These are phyloP conservation scores for Teratosphaeriaceae sp. DNA, from an alignment of 2,329 filamentous ascomycete genomes.

Conservation along the genomic window DNA sequence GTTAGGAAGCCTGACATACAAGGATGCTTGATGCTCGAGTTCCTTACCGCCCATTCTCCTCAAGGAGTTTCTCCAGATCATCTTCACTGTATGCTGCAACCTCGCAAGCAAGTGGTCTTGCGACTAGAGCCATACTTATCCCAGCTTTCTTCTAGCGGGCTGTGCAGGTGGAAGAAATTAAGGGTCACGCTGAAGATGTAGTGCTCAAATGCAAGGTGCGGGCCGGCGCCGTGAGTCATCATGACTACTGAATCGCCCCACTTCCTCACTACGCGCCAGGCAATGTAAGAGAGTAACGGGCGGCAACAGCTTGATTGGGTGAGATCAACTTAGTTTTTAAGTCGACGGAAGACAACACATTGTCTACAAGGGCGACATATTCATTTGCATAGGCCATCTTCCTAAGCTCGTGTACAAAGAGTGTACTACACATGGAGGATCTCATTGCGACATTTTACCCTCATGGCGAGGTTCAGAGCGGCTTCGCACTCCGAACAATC, in stretches of 20 bases:
- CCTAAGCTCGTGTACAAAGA: no score
- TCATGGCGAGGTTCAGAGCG: background rate
- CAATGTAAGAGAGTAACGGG: no score
- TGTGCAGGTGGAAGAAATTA: no score
- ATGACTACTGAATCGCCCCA: no score
- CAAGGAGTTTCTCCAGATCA: conserved; percentile 2
- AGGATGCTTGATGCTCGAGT: background rate
- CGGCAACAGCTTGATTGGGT: no score
- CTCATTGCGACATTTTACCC: conserved; percentile 5
- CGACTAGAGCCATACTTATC: background rate
- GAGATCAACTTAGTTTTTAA: no score
- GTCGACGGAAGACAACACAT: no score
- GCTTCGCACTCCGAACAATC: conserved; percentile 1
- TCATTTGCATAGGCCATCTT: background rate
- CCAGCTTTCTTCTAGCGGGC: background rate
- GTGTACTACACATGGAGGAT: conserved; percentile 5
- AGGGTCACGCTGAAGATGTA: background rate
- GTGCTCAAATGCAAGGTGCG: background rate
- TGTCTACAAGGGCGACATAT: no score
- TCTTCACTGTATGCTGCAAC: conserved; percentile 4
- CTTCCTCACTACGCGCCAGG: no score
- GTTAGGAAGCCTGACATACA: background rate
- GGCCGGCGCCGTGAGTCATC: no score
- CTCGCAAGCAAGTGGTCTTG: conserved; percentile 1
- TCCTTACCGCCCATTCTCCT: conserved; percentile 3